phyloP scores from a whole-genome alignment of 345 rosid species.

The Ceriops tagal region DNA sequence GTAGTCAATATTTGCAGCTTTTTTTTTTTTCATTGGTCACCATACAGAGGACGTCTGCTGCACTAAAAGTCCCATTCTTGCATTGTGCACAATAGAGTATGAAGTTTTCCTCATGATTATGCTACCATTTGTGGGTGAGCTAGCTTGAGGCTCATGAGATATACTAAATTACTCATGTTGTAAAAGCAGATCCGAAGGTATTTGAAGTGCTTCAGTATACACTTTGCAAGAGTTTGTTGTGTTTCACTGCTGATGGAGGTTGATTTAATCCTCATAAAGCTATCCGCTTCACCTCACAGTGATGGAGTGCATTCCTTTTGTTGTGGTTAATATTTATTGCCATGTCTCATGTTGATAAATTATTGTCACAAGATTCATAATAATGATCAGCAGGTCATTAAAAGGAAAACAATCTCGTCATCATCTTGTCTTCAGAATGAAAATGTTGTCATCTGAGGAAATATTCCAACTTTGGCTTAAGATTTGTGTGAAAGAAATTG shows the following conservation, averaged over 20 bases:
- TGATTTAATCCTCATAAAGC: background rate
- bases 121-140: background rate
- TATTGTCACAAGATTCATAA: background rate
- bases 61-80: conserved; percentile 1
- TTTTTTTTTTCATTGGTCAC: background rate
- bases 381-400: background rate
- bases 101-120: background rate
- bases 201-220: background rate
- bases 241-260: background rate
- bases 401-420: background rate
- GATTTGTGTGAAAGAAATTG: background rate
- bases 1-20: background rate
- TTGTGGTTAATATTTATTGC: background rate
- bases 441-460: too few relatives aligned
- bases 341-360: background rate
- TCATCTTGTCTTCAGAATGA: background rate
- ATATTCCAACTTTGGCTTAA: too few relatives aligned
- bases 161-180: background rate
- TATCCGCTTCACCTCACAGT: background rate
- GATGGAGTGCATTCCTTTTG: too few relatives aligned
- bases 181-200: background rate
- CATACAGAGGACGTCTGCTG: background rate
- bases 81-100: background rate
- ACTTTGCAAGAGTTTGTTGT: conserved; percentile 1
- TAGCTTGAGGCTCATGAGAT: conserved; percentile 7